Evolutionary conservation across 164 flowering plant species (phyloP).

Genomic region (Malania oleifera): DNA sequence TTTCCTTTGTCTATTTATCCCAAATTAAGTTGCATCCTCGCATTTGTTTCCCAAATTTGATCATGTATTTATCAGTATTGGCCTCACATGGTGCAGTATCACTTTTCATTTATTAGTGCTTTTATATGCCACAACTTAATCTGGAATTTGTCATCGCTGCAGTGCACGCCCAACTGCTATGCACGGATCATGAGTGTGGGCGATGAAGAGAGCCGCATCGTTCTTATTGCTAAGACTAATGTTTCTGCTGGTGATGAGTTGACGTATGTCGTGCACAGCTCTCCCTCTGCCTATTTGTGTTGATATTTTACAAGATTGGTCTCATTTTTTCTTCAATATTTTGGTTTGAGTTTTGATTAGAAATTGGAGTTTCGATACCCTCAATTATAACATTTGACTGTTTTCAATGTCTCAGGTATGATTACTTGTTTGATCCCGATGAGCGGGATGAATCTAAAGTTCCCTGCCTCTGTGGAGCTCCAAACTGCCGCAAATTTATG

Average conservation of each 20-base stretch:
- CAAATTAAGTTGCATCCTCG: too few species aligned
- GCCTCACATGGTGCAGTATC: too few species aligned
- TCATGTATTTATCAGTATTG: too few species aligned
- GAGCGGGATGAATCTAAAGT: constrained; percentile 2
- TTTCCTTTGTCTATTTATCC: too few species aligned
- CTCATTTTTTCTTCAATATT: too few species aligned
- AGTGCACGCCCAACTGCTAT: constrained; percentile 7
- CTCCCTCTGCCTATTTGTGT: background rate
- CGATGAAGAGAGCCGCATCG: background rate
- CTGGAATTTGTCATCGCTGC: background rate
- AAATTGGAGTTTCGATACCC: background rate
- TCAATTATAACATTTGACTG: background rate
- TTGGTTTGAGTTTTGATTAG: too few species aligned
- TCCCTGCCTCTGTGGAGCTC: constrained; percentile 6
- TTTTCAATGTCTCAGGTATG: constrained; percentile 3
- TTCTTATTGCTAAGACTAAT: constrained; percentile 2
- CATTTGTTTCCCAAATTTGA: too few species aligned
- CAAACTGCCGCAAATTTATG: constrained; percentile 6
- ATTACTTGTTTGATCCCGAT: constrained; percentile 5
- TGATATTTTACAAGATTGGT: background rate
- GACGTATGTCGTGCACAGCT: background rate
- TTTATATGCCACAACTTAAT: too few species aligned
- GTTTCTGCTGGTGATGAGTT: constrained; percentile 2
- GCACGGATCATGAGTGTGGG: background rate
- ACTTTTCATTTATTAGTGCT: too few species aligned